Evolutionary conservation across 83 land plant genomes (phyloP).

Genomic region (Thuja plicata): DNA sequence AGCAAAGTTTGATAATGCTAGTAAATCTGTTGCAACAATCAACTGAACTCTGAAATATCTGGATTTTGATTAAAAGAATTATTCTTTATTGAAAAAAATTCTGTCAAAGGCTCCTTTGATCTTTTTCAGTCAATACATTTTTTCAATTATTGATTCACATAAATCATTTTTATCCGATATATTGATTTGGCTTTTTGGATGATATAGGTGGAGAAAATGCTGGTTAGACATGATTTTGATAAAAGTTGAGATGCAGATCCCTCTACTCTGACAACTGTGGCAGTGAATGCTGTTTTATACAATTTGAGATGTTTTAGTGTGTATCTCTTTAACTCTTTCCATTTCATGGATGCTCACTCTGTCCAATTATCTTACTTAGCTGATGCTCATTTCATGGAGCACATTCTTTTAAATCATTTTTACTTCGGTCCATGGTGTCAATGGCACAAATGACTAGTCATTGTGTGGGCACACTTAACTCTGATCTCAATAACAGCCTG

Average conservation of each 20-base stretch:
- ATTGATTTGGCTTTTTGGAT: neutral
- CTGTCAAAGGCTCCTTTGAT: neutral
- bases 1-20: neutral
- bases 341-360: too few relatives aligned
- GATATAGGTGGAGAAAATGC: neutral
- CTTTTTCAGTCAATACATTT: neutral
- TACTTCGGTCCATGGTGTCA: too few relatives aligned
- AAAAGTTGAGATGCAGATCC: neutral
- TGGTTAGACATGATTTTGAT: neutral
- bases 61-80: neutral
- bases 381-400: too few relatives aligned
- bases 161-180: neutral
- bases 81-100: neutral
- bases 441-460: too few relatives aligned
- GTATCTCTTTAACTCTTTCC: too few relatives aligned
- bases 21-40: constrained; percentile 1
- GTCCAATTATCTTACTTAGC: too few relatives aligned
- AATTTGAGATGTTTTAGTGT: neutral
- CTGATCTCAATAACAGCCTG: too few relatives aligned
- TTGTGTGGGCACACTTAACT: too few relatives aligned
- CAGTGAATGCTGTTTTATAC: neutral
- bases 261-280: neutral
- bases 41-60: neutral
- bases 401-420: too few relatives aligned
- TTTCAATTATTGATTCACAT: neutral